Conservation (phyloP, 352 stramenopile genomes). For the Phytophthora litchii region DNA sequence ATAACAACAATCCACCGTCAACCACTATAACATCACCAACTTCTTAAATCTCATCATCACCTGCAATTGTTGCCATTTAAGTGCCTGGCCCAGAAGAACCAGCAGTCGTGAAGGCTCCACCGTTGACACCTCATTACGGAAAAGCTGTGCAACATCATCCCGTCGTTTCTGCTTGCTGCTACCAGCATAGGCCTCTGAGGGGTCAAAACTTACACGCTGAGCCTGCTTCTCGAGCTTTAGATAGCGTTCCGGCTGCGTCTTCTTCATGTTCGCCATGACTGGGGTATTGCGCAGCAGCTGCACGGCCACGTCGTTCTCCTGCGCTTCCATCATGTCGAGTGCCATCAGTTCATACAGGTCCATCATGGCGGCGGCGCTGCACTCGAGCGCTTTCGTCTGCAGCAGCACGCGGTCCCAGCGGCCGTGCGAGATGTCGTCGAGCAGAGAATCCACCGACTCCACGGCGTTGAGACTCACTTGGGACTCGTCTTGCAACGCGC, state of each 20-base stretch:
- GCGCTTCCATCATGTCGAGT: slow-evolving; percentile 88
- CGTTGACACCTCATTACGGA: slow-evolving; percentile 75
- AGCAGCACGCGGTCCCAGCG: slow-evolving; percentile 91
- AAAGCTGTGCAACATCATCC: slow-evolving; percentile 74
- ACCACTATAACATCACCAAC: not conserved
- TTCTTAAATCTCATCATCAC: slow-evolving; percentile 18
- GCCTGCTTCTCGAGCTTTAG: slow-evolving; percentile 79
- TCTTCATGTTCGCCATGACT: slow-evolving; percentile 54
- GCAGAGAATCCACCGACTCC: slow-evolving; percentile 83
- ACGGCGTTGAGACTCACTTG: slow-evolving; percentile 89
- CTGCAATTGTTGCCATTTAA: slow-evolving; percentile 91
- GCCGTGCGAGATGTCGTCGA: slow-evolving; percentile 77
- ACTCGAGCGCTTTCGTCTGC: slow-evolving; percentile 80
- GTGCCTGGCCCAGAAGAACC: slow-evolving; percentile 85
- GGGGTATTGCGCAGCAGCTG: slow-evolving; percentile 61
- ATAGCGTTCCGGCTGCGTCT: slow-evolving; percentile 58
- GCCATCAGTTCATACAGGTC: slow-evolving; percentile 91
- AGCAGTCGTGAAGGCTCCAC: slow-evolving; percentile 90
- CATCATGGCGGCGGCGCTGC: slow-evolving; percentile 72
- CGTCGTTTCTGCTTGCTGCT: slow-evolving; percentile 81
- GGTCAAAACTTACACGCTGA: slow-evolving; percentile 70
- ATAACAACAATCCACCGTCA: slow-evolving; percentile 8
- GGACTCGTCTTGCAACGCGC: slow-evolving; percentile 86
- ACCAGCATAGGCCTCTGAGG: slow-evolving; percentile 66
- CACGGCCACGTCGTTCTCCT: slow-evolving; percentile 79